Evolutionary conservation across 179 eudicot species (phyloP).

Genomic region (Silene vulgaris): DNA sequence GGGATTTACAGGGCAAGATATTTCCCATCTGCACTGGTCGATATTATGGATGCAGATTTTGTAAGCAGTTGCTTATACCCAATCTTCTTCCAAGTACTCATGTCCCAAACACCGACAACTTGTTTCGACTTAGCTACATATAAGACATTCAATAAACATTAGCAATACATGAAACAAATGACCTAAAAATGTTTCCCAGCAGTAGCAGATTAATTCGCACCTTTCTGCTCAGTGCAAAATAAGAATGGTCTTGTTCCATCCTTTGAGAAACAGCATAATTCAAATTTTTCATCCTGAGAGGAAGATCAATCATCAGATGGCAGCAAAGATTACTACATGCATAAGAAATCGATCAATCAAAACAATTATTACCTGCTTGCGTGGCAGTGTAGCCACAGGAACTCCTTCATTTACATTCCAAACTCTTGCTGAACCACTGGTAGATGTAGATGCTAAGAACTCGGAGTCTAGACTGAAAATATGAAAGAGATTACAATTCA

Average conservation of each 20-base stretch:
- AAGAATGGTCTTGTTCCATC: slow-evolving; percentile 94
- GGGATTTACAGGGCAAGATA: slow-evolving; percentile 84
- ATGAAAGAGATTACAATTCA: slow-evolving; percentile 1
- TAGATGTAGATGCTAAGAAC: slow-evolving; percentile 92
- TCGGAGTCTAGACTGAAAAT: slow-evolving; percentile 82
- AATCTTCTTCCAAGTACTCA: slow-evolving; percentile 86
- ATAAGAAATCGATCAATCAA: slow-evolving; percentile 9
- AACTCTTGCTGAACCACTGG: slow-evolving; percentile 91
- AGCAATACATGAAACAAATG: neutral
- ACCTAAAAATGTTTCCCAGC: neutral
- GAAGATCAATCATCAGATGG: slow-evolving; percentile 13
- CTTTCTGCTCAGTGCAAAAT: slow-evolving; percentile 75
- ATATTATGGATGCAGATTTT: slow-evolving; percentile 77
- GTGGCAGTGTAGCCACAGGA: slow-evolving; percentile 60
- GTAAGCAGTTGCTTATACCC: slow-evolving; percentile 68
- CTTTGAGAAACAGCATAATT: slow-evolving; percentile 85
- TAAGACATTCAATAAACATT: neutral
- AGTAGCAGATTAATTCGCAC: slow-evolving; percentile 31
- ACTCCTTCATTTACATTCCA: slow-evolving; percentile 94
- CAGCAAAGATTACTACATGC: slow-evolving; percentile 23
- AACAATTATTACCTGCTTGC: slow-evolving; percentile 46
- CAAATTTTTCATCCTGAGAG: slow-evolving; percentile 79
- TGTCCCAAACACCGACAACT: slow-evolving; percentile 80
- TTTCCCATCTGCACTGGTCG: slow-evolving; percentile 83
- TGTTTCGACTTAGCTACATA: slow-evolving; percentile 49